Conservation (phyloP, 257 asterid species). For the Lycium barbarum region DNA sequence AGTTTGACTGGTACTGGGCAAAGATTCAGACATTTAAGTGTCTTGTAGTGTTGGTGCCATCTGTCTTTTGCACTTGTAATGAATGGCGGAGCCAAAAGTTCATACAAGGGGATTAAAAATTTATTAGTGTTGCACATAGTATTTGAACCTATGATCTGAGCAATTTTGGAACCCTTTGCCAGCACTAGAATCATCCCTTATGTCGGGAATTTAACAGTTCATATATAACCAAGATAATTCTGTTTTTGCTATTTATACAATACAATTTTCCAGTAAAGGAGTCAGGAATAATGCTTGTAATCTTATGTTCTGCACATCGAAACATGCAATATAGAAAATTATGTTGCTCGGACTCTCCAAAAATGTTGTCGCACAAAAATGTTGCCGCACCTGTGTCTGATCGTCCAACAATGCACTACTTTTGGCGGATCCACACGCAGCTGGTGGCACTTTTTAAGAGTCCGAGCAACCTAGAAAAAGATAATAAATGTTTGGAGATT, state of each 20-base stretch:
- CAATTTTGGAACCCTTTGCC: not conserved
- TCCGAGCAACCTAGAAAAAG: too few species aligned
- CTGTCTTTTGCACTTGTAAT: not conserved
- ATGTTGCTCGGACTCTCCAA: too few species aligned
- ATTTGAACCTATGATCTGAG: not conserved
- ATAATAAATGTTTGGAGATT: not conserved
- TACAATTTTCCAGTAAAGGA: too few species aligned
- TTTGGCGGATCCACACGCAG: too few species aligned
- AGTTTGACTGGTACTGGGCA: not conserved
- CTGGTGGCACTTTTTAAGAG: too few species aligned
- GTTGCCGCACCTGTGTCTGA: too few species aligned
- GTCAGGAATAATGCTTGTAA: not conserved
- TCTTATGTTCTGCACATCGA: not conserved
- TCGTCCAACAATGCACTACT: too few species aligned
- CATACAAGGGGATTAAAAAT: not conserved
- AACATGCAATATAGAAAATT: not conserved
- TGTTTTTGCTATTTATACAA: too few species aligned
- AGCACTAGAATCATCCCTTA: too few species aligned
- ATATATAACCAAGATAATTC: too few species aligned
- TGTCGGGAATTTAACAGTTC: too few species aligned
- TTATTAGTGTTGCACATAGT: not conserved
- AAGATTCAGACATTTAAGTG: not conserved
- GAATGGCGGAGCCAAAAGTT: not conserved
- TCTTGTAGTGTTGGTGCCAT: not conserved
- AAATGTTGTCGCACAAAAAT: too few species aligned